Evolutionary conservation across 208 protist genomes (phyloP).

Genomic region (Wallacemonas sp.): DNA sequence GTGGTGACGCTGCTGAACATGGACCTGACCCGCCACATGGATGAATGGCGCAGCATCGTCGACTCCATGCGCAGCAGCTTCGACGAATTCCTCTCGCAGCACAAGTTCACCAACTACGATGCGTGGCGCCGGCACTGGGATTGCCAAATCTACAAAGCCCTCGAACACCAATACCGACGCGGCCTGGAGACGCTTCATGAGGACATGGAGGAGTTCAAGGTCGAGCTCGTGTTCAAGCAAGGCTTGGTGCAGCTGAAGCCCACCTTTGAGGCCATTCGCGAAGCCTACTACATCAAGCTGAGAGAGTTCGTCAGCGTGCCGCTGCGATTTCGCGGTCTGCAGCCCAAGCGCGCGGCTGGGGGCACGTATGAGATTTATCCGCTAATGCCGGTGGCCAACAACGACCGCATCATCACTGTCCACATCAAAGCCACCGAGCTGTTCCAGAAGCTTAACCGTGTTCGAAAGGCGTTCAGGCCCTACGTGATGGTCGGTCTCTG

Average conservation of each 20-base stretch:
- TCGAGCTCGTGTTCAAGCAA: conserved; percentile 94
- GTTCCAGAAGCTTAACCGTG: conserved; percentile 88
- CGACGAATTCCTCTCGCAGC: conserved; percentile 76
- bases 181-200: conserved; percentile 93
- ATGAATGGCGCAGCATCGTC: conserved; percentile 91
- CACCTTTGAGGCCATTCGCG: conserved; percentile 92
- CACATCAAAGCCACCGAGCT: conserved; percentile 93
- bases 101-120: conserved; percentile 79
- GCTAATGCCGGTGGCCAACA: conserved; percentile 86
- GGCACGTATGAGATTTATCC: conserved; percentile 89
- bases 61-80: conserved; percentile 85
- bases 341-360: conserved; percentile 71
- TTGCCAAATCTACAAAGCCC: conserved; percentile 97
- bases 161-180: conserved; percentile 94
- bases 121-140: conserved; percentile 95
- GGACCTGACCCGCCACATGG: conserved; percentile 90
- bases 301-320: conserved; percentile 95
- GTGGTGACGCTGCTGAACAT: conserved; percentile 85
- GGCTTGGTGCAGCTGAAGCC: conserved; percentile 93
- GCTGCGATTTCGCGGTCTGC: conserved; percentile 90
- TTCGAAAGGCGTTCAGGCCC: conserved; percentile 83
- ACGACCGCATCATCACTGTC: conserved; percentile 80
- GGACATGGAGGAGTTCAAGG: conserved; percentile 91
- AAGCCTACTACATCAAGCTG: conserved; percentile 95
- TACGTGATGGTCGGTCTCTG: conserved; percentile 91